Evolutionary conservation across 495 filamentous ascomycete species (phyloP).

Genomic region (Copromyces sp.): DNA sequence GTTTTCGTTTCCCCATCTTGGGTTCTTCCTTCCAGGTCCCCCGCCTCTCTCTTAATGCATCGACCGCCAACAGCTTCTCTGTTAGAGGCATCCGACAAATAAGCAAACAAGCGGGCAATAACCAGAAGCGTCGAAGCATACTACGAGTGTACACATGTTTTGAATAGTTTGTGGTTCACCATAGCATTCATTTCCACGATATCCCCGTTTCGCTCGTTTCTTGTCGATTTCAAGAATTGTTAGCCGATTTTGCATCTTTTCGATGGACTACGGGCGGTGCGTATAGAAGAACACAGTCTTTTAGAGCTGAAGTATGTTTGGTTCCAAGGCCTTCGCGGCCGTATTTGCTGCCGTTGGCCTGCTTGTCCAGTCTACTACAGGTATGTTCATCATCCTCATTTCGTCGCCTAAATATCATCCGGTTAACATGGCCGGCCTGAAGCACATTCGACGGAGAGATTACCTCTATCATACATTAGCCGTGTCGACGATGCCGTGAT

Average conservation of each 20-base stretch:
- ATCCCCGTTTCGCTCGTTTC: background rate
- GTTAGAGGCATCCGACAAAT: background rate
- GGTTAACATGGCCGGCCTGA: conserved; percentile 6
- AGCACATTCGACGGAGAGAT: conserved; percentile 66
- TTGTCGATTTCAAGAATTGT: background rate
- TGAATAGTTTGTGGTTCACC: background rate
- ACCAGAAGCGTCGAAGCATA: background rate
- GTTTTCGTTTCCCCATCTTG: background rate
- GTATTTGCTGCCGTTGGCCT: conserved; percentile 19
- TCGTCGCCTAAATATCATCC: background rate
- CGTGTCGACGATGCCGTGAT: conserved; percentile 66
- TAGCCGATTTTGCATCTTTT: background rate
- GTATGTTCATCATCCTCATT: conserved; percentile 9
- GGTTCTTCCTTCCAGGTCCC: background rate
- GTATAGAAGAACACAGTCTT: background rate
- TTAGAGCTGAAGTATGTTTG: conserved; percentile 19
- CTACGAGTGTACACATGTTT: background rate
- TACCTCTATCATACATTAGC: conserved; percentile 64
- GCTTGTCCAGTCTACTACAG: conserved; percentile 21
- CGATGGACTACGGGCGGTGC: background rate
- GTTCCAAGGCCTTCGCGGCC: conserved; percentile 26
- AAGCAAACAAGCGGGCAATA: background rate
- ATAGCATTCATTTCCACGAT: background rate
- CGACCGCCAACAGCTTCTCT: background rate
- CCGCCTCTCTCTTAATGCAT: background rate